phyloP scores from a whole-genome alignment of 225 moss, liverwort and hornwort species.

The Straminergon stramineum region DNA sequence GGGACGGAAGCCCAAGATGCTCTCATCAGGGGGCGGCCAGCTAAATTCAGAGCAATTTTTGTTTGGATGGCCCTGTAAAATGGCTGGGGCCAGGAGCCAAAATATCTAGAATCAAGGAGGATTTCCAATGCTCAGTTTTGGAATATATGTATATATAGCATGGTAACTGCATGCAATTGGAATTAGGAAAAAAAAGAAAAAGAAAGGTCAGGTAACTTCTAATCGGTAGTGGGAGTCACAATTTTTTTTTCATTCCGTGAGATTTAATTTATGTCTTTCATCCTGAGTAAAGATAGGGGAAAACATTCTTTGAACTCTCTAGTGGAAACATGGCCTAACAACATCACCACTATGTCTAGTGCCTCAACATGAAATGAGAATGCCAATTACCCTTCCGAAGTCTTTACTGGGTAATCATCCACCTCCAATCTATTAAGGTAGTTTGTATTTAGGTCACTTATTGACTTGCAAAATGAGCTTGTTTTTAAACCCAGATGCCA shows the following conservation, averaged over 20 bases:
- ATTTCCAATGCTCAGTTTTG: neutral
- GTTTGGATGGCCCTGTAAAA: neutral
- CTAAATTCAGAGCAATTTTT: neutral
- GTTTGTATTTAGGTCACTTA: no score
- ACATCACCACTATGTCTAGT: fast-evolving
- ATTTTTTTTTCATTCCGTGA: no score
- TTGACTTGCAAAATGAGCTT: fast-evolving
- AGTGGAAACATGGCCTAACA: neutral
- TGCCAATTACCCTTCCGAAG: fast-evolving
- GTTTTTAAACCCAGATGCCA: no score
- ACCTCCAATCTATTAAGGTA: no score
- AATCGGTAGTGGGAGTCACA: neutral
- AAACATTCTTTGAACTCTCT: neutral
- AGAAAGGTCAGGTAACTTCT: neutral
- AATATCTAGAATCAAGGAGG: neutral
- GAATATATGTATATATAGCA: neutral
- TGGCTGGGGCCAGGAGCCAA: neutral
- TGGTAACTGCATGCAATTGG: neutral
- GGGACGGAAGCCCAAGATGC: neutral
- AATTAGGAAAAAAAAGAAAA: no score
- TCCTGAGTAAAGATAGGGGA: fast-evolving
- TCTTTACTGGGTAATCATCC: no score
- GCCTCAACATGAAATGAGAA: fast-evolving
- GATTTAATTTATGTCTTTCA: no score
- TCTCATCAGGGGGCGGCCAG: neutral